Conservation (phyloP, 257 asterid genomes). For the Solanum microdontum region DNA sequence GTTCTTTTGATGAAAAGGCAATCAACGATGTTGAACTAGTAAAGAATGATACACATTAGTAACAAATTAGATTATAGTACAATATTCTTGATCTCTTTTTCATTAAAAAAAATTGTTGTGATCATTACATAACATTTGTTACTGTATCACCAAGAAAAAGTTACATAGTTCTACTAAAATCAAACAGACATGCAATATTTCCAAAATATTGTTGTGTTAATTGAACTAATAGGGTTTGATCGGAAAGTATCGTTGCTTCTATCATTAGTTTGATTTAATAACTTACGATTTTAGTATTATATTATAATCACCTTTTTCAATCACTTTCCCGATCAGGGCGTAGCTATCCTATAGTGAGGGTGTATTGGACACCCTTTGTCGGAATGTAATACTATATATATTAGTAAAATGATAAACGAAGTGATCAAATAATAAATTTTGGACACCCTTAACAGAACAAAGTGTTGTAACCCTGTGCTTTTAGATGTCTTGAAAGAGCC, state of each 20-base stretch:
- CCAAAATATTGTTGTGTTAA: not conserved
- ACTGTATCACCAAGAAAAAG: not conserved
- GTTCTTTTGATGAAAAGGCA: too few relatives aligned
- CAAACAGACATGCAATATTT: not conserved
- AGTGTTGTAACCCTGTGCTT: rapidly evolving
- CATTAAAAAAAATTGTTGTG: rapidly evolving
- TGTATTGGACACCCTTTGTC: too few relatives aligned
- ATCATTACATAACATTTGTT: not conserved
- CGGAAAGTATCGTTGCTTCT: not conserved
- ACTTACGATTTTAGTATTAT: not conserved
- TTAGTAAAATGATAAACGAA: too few relatives aligned
- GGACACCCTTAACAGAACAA: too few relatives aligned
- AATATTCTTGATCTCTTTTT: not conserved
- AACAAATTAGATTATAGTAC: not conserved
- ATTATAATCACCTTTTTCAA: not conserved
- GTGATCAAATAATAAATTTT: too few relatives aligned
- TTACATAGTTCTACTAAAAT: not conserved
- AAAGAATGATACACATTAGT: not conserved
- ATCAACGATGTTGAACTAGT: rapidly evolving
- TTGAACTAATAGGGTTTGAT: not conserved
- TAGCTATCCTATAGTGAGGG: too few relatives aligned
- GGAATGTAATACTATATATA: too few relatives aligned
- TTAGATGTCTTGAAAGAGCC: too few relatives aligned
- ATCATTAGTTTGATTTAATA: not conserved
- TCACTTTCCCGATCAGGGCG: too few relatives aligned